These are phyloP conservation scores for Rhizopus delemar DNA, from an alignment of 371 early-diverging fungal species.

Conservation along the genomic window DNA sequence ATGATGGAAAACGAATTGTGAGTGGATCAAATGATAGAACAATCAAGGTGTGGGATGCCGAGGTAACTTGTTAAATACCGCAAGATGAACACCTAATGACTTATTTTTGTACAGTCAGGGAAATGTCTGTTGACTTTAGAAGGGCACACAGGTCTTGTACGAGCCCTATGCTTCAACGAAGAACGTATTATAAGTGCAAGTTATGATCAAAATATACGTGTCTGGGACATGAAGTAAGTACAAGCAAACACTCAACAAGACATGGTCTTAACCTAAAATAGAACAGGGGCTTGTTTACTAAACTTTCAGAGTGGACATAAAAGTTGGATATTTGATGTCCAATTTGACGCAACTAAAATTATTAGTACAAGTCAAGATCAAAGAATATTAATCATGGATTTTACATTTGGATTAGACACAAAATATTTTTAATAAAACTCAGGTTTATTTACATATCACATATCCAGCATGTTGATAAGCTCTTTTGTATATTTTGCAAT, in stretches of 20 bases:
- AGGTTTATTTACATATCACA: conserved; percentile 4
- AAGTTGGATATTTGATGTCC: conserved; percentile 96
- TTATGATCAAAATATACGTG: conserved; percentile 95
- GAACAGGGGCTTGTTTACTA: conserved; percentile 45
- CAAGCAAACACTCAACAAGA: neutral
- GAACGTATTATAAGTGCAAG: conserved; percentile 55
- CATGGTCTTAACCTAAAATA: neutral
- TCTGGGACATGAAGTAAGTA: conserved; percentile 78
- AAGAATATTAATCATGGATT: conserved; percentile 83
- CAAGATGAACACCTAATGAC: neutral
- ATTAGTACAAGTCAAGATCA: conserved; percentile 82
- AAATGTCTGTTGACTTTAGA: conserved; percentile 59
- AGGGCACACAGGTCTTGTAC: conserved; percentile 92
- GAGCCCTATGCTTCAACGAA: conserved; percentile 79
- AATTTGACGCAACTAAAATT: conserved; percentile 78
- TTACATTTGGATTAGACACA: conserved; percentile 60
- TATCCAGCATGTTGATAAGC: conserved; percentile 58
- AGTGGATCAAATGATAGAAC: conserved; percentile 95
- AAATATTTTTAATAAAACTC: conserved; percentile 12
- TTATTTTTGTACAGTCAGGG: conserved; percentile 58
- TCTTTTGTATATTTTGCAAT: conserved; percentile 88
- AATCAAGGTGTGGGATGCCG: conserved; percentile 93
- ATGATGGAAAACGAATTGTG: conserved; percentile 84
- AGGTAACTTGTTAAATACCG: conserved; percentile 13
- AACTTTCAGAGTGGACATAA: conserved; percentile 77